phyloP scores from a whole-genome alignment of 192 early-diverging fungal species.

The Jimgerdemannia lactiflua region DNA sequence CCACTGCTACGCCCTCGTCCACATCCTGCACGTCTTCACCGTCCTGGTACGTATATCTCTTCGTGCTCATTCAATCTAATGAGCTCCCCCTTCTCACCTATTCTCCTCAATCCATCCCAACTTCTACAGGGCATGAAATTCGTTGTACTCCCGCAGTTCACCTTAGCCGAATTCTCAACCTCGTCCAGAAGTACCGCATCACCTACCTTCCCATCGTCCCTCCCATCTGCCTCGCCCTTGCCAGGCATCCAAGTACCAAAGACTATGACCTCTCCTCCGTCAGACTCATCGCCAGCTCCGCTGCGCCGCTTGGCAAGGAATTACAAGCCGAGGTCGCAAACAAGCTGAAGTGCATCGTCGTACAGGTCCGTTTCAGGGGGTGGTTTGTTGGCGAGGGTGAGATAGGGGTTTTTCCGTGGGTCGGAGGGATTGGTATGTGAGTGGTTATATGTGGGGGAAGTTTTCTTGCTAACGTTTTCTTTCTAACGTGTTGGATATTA shows the following conservation, averaged over 20 bases:
- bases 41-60: conserved; percentile 24
- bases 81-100: conserved; percentile 34
- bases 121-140: conserved; percentile 47
- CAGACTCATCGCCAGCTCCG: conserved; percentile 62
- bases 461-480: background rate
- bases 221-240: conserved; percentile 61
- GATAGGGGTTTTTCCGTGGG: conserved; percentile 25
- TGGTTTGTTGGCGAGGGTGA: background rate
- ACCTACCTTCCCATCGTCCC: conserved; percentile 64
- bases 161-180: conserved; percentile 56
- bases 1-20: conserved; percentile 65
- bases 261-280: conserved; percentile 76
- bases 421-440: conserved; percentile 13
- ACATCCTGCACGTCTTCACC: conserved; percentile 36
- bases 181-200: conserved; percentile 71
- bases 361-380: conserved; percentile 41
- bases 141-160: conserved; percentile 79
- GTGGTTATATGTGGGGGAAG: too few species aligned
- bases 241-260: conserved; percentile 69
- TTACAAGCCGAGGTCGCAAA: conserved; percentile 48
- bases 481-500: background rate
- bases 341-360: conserved; percentile 33
- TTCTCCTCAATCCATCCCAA: conserved; percentile 19
- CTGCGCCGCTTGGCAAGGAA: conserved; percentile 77
- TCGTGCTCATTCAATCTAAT: background rate